phyloP scores from a whole-genome alignment of 2,329 filamentous ascomycete genomes.

The Arthroderma sp. region DNA sequence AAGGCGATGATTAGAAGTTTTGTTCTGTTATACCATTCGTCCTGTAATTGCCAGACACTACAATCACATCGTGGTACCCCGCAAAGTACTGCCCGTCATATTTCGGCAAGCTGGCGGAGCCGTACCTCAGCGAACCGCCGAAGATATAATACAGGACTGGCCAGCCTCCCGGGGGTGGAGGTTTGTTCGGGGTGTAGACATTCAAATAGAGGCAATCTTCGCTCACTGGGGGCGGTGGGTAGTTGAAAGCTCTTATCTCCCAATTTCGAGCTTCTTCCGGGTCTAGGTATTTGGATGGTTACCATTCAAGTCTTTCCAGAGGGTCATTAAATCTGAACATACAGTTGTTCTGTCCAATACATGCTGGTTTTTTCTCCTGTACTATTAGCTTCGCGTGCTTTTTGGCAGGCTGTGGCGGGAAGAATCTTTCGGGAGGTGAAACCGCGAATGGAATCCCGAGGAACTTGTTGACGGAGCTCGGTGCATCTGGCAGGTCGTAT shows the following conservation, averaged over 20 bases:
- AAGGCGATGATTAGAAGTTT: not conserved
- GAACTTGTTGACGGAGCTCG: not conserved
- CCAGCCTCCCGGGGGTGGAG: not conserved
- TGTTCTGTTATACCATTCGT: not conserved
- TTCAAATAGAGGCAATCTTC: slow-evolving; percentile 4
- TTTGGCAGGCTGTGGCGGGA: not conserved
- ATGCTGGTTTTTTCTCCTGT: not conserved
- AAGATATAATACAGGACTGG: slow-evolving; percentile 3
- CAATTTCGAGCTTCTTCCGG: not conserved
- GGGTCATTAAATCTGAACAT: no score
- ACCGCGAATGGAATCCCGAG: slow-evolving; percentile 2
- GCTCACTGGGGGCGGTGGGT: not conserved
- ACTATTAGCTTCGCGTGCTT: not conserved
- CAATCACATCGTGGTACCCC: not conserved
- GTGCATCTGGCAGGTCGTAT: not conserved
- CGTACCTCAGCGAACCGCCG: not conserved
- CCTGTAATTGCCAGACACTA: slow-evolving; percentile 1
- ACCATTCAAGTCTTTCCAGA: no score
- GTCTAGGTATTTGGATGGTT: not conserved
- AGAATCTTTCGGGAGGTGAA: not conserved
- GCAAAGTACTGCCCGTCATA: slow-evolving; percentile 1
- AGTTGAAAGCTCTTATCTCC: not conserved
- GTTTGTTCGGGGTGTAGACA: slow-evolving; percentile 1
- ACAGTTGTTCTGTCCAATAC: not conserved
- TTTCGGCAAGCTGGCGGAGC: not conserved